Percentiles rank a stretch among this genome's conserved stretches.
Conservation (phyloP, 371 early-diverging fungal genomes). For the Zopfochytrium polystomum region DNA sequence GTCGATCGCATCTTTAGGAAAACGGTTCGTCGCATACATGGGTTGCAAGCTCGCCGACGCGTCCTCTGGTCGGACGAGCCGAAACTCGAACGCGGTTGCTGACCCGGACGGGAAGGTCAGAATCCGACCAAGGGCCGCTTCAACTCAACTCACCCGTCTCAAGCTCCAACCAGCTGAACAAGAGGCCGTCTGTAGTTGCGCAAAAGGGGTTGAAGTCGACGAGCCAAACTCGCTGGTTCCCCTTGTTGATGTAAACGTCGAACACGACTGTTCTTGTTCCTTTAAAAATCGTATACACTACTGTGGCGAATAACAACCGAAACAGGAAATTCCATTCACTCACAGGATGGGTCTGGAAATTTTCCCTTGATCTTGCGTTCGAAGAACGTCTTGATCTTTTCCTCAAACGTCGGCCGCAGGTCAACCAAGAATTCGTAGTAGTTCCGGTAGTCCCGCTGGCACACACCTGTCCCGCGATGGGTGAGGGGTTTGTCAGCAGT, state of each 20-base stretch:
- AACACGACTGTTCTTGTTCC: constrained; percentile 63
- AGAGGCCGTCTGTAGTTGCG: constrained; percentile 69
- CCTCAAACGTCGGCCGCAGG: constrained; percentile 55
- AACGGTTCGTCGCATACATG: constrained; percentile 61
- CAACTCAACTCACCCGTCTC: constrained; percentile 33
- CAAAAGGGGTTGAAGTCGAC: constrained; percentile 88
- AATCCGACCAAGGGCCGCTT: neutral
- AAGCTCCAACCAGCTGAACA: constrained; percentile 80
- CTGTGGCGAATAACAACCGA: no score
- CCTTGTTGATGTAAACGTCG: constrained; percentile 76
- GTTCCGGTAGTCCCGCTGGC: constrained; percentile 51
- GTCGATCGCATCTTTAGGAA: constrained; percentile 74
- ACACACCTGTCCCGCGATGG: constrained; percentile 26
- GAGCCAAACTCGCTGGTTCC: constrained; percentile 60
- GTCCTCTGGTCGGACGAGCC: neutral
- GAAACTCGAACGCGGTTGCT: no score
- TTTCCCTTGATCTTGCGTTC: constrained; percentile 54
- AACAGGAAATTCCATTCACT: constrained; percentile 4
- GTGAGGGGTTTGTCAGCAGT: neutral
- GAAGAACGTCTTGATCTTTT: constrained; percentile 63
- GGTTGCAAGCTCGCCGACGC: constrained; percentile 40
- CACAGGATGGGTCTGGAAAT: constrained; percentile 58
- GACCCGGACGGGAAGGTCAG: constrained; percentile 36
- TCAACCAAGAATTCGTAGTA: constrained; percentile 71
- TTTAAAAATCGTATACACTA: no score